A percentile compares a stretch with the other conserved stretches of the same genome.
These are phyloP conservation scores for Tetradesmus lagerheimii DNA, from an alignment of 139 green algal genomes.

Conservation along the genomic window DNA sequence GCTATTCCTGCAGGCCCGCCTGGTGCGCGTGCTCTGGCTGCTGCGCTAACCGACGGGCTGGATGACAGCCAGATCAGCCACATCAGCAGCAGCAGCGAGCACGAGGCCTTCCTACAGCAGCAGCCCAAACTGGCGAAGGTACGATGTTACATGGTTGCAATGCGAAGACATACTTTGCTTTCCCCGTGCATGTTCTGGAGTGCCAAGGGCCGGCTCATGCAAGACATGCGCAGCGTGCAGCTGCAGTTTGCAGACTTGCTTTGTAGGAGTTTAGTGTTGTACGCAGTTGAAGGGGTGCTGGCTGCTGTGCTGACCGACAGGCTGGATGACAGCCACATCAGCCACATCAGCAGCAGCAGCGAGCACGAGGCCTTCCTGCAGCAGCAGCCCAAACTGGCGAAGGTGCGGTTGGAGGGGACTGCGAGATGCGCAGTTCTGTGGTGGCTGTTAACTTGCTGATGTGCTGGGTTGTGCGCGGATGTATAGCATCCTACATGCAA, in stretches of 20 bases:
- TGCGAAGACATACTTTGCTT: too few species aligned
- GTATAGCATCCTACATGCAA: too few species aligned
- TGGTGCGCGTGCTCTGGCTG: not conserved
- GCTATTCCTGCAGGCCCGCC: not conserved
- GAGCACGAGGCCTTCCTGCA: not conserved
- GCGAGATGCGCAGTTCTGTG: too few species aligned
- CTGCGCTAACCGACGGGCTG: conserved; percentile 17
- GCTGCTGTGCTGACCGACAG: conserved; percentile 7
- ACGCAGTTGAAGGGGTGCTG: too few species aligned
- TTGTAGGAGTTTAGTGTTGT: too few species aligned
- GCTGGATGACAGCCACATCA: conserved; percentile 19
- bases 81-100: not conserved
- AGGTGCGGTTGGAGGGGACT: not conserved
- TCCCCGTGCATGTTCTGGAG: too few species aligned
- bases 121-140: conserved; percentile 39
- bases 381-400: conserved; percentile 27
- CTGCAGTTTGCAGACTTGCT: too few species aligned
- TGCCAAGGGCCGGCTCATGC: too few species aligned
- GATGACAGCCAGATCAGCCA: conserved; percentile 20
- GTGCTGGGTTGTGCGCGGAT: too few species aligned
- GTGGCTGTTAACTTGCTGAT: too few species aligned
- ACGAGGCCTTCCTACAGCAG: not conserved
- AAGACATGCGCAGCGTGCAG: too few species aligned
- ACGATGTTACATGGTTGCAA: too few species aligned
- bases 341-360: not conserved